These are phyloP conservation scores for Gnomoniopsis sp. DNA, from an alignment of 2,329 filamentous ascomycete genomes.

Conservation along the genomic window DNA sequence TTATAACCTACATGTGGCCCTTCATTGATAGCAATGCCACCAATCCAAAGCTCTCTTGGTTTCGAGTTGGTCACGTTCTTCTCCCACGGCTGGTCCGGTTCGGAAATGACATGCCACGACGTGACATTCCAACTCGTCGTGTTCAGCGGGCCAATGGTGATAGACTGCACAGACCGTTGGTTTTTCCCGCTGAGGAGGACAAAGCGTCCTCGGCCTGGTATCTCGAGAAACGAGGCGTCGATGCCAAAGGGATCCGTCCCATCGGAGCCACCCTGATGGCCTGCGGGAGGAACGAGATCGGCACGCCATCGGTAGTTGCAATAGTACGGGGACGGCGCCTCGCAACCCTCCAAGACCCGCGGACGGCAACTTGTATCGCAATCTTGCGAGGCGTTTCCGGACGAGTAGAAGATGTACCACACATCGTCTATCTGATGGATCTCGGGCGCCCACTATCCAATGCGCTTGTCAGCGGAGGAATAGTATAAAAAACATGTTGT, in stretches of 20 bases:
- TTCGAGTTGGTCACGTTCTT: constrained; percentile 8
- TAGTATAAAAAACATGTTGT: neutral
- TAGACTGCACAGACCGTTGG: constrained; percentile 9
- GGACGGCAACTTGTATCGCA: constrained; percentile 18
- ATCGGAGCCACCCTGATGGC: neutral
- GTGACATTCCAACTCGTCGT: constrained; percentile 15
- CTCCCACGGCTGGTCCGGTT: constrained; percentile 19
- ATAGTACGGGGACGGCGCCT: neutral
- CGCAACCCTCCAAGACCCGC: neutral
- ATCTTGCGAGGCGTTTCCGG: constrained; percentile 5
- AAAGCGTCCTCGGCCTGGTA: constrained; percentile 10
- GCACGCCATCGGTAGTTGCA: neutral
- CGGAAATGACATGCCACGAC: constrained; percentile 18
- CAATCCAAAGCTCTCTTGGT: neutral
- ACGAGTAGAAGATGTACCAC: constrained; percentile 22
- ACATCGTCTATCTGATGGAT: constrained; percentile 20
- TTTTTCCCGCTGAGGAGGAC: constrained; percentile 16
- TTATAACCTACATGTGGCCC: neutral
- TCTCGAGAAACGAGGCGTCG: constrained; percentile 2
- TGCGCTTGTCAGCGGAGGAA: neutral
- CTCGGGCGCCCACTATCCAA: constrained; percentile 18
- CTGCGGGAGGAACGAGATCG: constrained; percentile 1
- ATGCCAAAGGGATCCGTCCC: neutral
- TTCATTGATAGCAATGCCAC: neutral
- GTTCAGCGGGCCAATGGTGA: constrained; percentile 16